Base-by-base conservation (phyloP, 202 grass and related monocot genomes). In the Schoenoplectus tabernaemontani region DNA sequence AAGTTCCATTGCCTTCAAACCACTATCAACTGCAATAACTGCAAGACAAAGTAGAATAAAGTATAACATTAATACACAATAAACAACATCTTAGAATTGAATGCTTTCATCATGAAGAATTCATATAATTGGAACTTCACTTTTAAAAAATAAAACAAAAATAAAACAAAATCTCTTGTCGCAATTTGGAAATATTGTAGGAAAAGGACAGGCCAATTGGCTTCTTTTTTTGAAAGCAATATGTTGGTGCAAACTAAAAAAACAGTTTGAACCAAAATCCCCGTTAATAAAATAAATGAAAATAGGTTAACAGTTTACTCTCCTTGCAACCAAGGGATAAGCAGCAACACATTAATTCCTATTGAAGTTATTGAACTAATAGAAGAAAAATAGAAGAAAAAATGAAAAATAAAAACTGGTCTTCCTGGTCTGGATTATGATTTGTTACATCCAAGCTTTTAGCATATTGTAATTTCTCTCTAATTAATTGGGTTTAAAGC, bases 11-110 rank as follows among this genome's bases (percentile, higher is more conserved):
- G 95, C 95, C 78, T 92, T 92, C 82, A 88, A 82, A 56, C 87
- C 95, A 81, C 95, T 97, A 78, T 97, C 95, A 17, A 97, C 95
- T 22, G 95, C 86, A 82, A 84, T 85, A 37, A 97, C 95, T 97
- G 89, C 1, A 89, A 0, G 74, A 33, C 6, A 58, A 32, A 42
- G 47, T 47, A 64, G 47, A 64, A 64, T 50, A 75, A n/a, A n/a
- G n/a, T n/a, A n/a, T n/a, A n/a, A n/a, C n/a, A 39, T 84, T 11
- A 43, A 71, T 9, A 10, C 15, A 32, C 26, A n/a, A n/a, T n/a
- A n/a, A 48, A 72, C n/a, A n/a, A 28, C 67, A 71, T 50, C 68
- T 48, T 16, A 13, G 42, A n/a, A n/a, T n/a, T n/a, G n/a, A n/a
- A 33, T 73, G 69, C 44, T 74, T 51, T 74, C 28, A 23, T 53